Evolutionary conservation across 768 basidiomycete species (phyloP).

Genomic region (Boletellus sp.): DNA sequence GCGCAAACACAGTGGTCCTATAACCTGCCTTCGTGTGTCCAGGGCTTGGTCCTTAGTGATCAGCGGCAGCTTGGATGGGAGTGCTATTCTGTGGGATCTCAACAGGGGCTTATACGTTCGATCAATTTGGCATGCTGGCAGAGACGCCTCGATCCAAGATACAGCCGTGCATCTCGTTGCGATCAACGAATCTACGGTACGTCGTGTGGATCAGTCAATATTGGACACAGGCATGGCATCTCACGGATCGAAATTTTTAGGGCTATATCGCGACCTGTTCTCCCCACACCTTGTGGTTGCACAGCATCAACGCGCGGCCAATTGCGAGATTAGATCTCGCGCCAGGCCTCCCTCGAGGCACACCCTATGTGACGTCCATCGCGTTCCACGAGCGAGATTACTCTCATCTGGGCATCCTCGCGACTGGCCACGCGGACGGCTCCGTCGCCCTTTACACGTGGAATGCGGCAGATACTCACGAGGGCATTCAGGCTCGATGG

Average conservation of each 20-base stretch:
- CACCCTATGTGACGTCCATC: conserved; percentile 64
- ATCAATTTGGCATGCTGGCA: conserved; percentile 67
- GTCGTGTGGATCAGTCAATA: conserved; percentile 20
- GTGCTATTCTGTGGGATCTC: conserved; percentile 85
- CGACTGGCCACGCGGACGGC: conserved; percentile 73
- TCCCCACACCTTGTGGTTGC: conserved; percentile 61
- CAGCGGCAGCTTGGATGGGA: conserved; percentile 84
- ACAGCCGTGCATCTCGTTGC: conserved; percentile 62
- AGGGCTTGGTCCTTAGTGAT: conserved; percentile 79
- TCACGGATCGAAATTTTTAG: conserved; percentile 37
- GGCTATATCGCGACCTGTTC: conserved; percentile 89
- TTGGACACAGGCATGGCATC: neutral
- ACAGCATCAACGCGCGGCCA: conserved; percentile 81
- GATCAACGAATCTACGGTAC: conserved; percentile 84
- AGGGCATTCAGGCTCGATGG: conserved; percentile 68
- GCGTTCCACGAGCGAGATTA: conserved; percentile 91
- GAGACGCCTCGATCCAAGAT: conserved; percentile 20
- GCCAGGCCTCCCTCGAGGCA: conserved; percentile 37
- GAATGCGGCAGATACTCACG: conserved; percentile 71
- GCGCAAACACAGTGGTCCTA: conserved; percentile 70
- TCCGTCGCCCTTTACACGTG: conserved; percentile 79
- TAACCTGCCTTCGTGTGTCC: conserved; percentile 69
- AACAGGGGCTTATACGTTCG: conserved; percentile 78
- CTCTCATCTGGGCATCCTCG: conserved; percentile 71
- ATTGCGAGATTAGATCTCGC: conserved; percentile 68